A percentile compares a stretch with the other conserved stretches of the same genome.
phyloP scores from a whole-genome alignment of 768 basidiomycete genomes.

The Rhizopogon vulgaris region DNA sequence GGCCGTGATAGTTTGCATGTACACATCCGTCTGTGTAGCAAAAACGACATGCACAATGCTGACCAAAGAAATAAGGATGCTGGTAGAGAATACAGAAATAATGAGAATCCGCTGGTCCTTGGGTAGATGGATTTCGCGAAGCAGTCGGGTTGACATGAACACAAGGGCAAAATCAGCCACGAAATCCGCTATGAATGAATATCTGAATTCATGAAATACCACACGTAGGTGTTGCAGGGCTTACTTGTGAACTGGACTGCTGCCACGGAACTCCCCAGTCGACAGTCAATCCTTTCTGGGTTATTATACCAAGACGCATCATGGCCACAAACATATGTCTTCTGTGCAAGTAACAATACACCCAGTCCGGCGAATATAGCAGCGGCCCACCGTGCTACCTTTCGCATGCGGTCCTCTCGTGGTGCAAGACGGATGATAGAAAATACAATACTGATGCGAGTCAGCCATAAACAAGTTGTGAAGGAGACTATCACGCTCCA shows the following conservation, averaged over 20 bases:
- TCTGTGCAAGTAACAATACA: conserved; percentile 3
- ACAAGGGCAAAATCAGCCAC: background rate
- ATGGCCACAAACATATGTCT: conserved; percentile 9
- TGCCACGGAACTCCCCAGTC: background rate
- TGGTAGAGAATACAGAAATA: conserved; percentile 8
- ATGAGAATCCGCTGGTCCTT: conserved; percentile 9
- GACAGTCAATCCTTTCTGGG: background rate
- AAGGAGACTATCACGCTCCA: background rate
- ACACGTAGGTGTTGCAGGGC: background rate
- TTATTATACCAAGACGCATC: conserved; percentile 7
- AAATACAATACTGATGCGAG: conserved; percentile 14
- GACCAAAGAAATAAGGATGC: conserved; percentile 4
- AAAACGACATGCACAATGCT: conserved; percentile 11
- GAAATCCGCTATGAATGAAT: background rate
- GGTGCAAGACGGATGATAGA: conserved; percentile 6
- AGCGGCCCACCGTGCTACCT: background rate
- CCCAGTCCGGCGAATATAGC: conserved; percentile 7
- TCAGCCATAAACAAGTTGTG: conserved; percentile 1
- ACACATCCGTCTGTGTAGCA: conserved; percentile 6
- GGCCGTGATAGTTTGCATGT: conserved; percentile 7
- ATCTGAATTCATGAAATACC: background rate
- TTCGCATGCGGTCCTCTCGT: background rate
- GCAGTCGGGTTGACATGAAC: background rate
- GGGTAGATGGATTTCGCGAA: conserved; percentile 5
- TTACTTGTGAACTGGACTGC: background rate